Evolutionary conservation across 768 basidiomycete species (phyloP).

Genomic region (Termitomyces sp.): DNA sequence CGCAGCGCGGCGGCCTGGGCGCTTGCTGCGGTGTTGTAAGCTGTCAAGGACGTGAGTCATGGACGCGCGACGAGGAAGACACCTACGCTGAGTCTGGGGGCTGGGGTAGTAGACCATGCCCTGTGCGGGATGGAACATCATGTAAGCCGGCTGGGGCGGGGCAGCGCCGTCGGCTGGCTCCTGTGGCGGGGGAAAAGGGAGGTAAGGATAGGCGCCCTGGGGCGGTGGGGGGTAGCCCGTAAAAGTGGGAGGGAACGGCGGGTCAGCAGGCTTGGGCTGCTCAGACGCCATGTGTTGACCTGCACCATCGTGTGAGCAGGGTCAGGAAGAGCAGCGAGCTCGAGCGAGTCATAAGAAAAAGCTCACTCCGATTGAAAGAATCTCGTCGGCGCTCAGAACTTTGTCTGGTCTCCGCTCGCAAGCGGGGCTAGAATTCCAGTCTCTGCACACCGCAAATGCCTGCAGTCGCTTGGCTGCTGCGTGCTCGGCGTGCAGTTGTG

Average conservation of each 20-base stretch:
- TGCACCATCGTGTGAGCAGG: background rate
- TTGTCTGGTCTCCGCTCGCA: no score
- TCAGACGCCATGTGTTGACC: slow-evolving; percentile 30
- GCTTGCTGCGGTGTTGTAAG: slow-evolving; percentile 16
- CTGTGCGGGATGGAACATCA: slow-evolving; percentile 39
- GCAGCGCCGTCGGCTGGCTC: slow-evolving; percentile 29
- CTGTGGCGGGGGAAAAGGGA: slow-evolving; percentile 38
- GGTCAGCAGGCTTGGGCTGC: slow-evolving; percentile 30
- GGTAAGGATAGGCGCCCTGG: slow-evolving; percentile 40
- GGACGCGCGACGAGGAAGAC: background rate
- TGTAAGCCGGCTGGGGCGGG: slow-evolving; percentile 30
- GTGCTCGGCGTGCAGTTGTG: background rate
- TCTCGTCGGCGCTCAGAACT: slow-evolving; percentile 19
- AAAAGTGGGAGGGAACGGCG: slow-evolving; percentile 31
- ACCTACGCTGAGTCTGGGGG: slow-evolving; percentile 37
- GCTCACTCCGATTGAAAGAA: slow-evolving; percentile 18
- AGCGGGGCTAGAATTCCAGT: no score
- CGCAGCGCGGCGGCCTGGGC: slow-evolving; percentile 31
- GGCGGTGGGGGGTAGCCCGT: slow-evolving; percentile 28
- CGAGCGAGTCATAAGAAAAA: background rate
- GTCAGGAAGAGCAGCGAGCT: background rate
- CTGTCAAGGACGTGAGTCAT: background rate
- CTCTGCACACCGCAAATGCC: no score
- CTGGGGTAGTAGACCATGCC: slow-evolving; percentile 43
- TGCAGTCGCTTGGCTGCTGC: no score